These are phyloP conservation scores for Pascua guehoae DNA, from an alignment of 1,284 basidiomycete genomes.

Conservation along the genomic window DNA sequence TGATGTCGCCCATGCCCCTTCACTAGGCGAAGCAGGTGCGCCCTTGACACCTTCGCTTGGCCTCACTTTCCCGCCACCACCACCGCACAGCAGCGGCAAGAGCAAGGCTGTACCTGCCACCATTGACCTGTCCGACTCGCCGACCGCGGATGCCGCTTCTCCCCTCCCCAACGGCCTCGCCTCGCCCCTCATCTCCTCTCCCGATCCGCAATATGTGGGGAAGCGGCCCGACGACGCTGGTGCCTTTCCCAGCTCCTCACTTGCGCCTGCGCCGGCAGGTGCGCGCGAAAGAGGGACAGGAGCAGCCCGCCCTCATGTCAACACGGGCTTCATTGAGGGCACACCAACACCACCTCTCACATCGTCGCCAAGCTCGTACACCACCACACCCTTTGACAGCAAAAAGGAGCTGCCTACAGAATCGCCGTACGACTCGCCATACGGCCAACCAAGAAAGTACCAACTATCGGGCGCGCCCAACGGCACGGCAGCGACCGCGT, in stretches of 20 bases:
- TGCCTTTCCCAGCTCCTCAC: not conserved
- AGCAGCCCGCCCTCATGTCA: not conserved
- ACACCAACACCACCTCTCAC: not conserved
- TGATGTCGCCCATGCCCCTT: not conserved
- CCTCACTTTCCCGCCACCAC: not conserved
- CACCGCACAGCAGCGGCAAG: not conserved
- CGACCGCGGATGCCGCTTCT: not conserved
- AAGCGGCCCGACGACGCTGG: not conserved
- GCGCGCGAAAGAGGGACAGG: not conserved
- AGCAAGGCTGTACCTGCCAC: not conserved
- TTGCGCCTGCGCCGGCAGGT: not conserved
- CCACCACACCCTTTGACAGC: not conserved
- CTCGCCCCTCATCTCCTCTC: not conserved
- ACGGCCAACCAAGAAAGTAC: not conserved
- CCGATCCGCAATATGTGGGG: too few relatives aligned
- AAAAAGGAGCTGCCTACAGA: constrained; percentile 8
- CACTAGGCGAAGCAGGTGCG: not conserved
- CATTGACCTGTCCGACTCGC: constrained; percentile 2
- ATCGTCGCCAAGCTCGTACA: not conserved
- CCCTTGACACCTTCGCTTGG: not conserved
- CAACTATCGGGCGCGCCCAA: constrained; percentile 3
- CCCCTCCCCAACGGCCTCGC: not conserved
- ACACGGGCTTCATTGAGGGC: constrained; percentile 2
- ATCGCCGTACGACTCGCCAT: constrained; percentile 3
- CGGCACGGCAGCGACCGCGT: not conserved